Evolutionary conservation across 495 filamentous ascomycete species (phyloP).

Genomic region (Parachaetomium inaequale): DNA sequence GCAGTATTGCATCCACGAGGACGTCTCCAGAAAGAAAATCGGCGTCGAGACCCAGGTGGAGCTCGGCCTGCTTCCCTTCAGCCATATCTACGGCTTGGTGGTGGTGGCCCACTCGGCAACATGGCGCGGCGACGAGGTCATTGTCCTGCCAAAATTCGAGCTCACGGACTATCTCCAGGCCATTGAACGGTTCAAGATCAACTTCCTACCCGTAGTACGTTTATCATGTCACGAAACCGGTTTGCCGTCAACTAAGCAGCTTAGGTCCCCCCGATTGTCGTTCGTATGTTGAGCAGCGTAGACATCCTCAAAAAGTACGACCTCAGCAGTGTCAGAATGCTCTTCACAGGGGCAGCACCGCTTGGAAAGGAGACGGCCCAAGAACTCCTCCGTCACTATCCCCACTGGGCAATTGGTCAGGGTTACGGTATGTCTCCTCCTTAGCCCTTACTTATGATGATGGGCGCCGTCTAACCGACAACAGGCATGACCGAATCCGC

Average conservation of each 20-base stretch:
- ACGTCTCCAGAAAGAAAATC: constrained; percentile 34
- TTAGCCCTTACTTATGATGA: neutral
- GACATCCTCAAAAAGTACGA: constrained; percentile 65
- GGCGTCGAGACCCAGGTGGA: constrained; percentile 54
- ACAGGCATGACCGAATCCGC: constrained; percentile 75
- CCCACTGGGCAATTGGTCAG: constrained; percentile 65
- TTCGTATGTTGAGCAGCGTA: constrained; percentile 68
- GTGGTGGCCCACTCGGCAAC: constrained; percentile 65
- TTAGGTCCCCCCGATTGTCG: constrained; percentile 74
- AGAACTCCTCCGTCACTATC: constrained; percentile 61
- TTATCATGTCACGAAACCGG: neutral
- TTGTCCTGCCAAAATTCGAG: constrained; percentile 86
- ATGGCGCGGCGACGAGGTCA: constrained; percentile 72
- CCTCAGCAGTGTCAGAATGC: constrained; percentile 59
- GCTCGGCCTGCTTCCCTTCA: constrained; percentile 76
- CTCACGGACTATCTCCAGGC: constrained; percentile 58
- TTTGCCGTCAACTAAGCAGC: constrained; percentile 38
- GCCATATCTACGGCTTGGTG: constrained; percentile 82
- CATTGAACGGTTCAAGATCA: constrained; percentile 72
- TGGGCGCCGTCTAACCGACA: neutral
- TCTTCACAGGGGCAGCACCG: constrained; percentile 83
- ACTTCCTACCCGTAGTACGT: constrained; percentile 60
- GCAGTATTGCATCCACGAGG: constrained; percentile 58
- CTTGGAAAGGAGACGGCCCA: constrained; percentile 73
- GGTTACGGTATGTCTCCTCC: constrained; percentile 65